A percentile compares a stretch with the other conserved stretches of the same genome.
Conservation (phyloP, 768 basidiomycete species). For the Trametes sanguinea region DNA sequence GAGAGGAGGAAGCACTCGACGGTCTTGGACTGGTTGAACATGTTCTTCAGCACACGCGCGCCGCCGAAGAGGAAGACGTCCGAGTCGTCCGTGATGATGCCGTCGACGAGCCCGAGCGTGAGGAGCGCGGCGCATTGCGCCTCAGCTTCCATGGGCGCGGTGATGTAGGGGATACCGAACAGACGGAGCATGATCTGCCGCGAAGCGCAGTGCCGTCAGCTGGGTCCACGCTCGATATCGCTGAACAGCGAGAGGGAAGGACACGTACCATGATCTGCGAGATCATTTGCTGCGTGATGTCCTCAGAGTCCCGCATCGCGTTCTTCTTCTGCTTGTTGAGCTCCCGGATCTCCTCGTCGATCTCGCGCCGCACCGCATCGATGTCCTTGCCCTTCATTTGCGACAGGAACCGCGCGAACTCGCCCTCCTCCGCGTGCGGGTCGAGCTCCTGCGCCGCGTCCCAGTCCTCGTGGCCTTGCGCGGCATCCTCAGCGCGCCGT, state of each 20-base stretch:
- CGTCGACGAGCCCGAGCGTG: constrained; percentile 84
- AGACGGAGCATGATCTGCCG: constrained; percentile 82
- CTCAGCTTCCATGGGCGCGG: constrained; percentile 99
- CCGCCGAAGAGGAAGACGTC: constrained; percentile 99
- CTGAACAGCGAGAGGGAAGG: background rate
- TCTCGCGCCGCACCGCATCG: constrained; percentile 80
- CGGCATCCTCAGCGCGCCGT: constrained; percentile 32
- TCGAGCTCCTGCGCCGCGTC: constrained; percentile 88
- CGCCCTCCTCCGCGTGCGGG: constrained; percentile 74
- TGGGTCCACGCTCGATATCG: background rate
- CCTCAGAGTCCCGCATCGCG: constrained; percentile 92
- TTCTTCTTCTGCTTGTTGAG: constrained; percentile 84
- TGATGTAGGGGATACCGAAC: constrained; percentile 97
- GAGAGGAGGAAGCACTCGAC: constrained; percentile 91
- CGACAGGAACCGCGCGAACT: constrained; percentile 91
- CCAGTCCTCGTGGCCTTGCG: constrained; percentile 50
- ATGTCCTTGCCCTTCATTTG: constrained; percentile 88
- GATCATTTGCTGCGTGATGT: constrained; percentile 94
- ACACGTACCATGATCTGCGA: constrained; percentile 66
- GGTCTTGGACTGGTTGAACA: constrained; percentile 99
- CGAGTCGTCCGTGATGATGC: constrained; percentile 98
- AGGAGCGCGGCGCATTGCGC: constrained; percentile 96
- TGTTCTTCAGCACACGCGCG: constrained; percentile 94
- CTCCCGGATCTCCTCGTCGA: constrained; percentile 85
- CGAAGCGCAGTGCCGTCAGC: background rate